Evolutionary conservation across 768 basidiomycete genomes (phyloP), one percentile per base, ranked within the genome.

Genomic region (Lactarius indigo): DNA sequence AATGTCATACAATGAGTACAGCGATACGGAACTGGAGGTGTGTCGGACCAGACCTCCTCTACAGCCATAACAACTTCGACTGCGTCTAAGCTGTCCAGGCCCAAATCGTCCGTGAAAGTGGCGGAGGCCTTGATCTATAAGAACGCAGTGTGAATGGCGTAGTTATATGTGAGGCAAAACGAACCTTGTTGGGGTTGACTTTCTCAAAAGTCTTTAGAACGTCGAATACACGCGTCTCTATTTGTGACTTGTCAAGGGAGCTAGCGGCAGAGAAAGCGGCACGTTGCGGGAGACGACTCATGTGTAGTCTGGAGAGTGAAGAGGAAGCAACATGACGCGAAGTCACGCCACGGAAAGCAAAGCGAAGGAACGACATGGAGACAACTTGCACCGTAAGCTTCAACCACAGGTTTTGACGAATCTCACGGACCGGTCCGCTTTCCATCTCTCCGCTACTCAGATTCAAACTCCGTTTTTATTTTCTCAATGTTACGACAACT

Each of bases 1-100:
- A 17, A 31, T 35, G 35, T 15, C n/a, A 26, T 61, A 60, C 44
- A 20, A 63, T 66, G 47, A 47, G 47, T 63, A 66, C 63, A 23
- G 52, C 18, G 63, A 26, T n/a, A 64, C 39, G 33, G 44, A 3
- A 13, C 9, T 28, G 20, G 1, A 44, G 52, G 23, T 44, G 12
- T 30, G 56, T 23, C 5, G 47, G 59, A 39, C 55, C 75, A 55
- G 71, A 87, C 90, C 86, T 95, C 97, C 80, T 99, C 97, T 71
- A 99, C 90, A 47, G 96, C 94, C 95, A 99, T 97, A 73, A 98
- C 92, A 31, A 98, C 95, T 78, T 99, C 97, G 23, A 99, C 96
- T 23, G 95, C 86, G 77, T 99, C 97, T 75, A 99, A 81, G 73
- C 95, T 98, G 79, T 99, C 97, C 37, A 97, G 84, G 35, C 92